Evolutionary conservation across 257 asterid species (phyloP), one percentile per base, ranked within the genome.

Genomic region (Orobanche coerulescens): DNA sequence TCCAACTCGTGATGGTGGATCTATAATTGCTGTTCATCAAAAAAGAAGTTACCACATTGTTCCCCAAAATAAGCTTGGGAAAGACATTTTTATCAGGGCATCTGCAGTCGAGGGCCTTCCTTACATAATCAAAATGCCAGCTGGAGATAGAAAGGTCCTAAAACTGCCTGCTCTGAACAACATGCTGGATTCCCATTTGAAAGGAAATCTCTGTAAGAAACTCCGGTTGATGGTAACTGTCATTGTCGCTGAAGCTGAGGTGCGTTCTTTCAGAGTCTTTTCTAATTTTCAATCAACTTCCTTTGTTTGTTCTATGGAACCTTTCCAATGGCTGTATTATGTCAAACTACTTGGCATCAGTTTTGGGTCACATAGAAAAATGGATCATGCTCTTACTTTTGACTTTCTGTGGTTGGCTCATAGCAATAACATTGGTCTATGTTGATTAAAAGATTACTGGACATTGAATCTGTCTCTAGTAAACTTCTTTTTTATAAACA

Each of bases 11-110:
- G 79, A 79, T 70, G 76, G 74, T 49, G 76, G 73, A 69, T 76
- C 93, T 52, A 75, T 79, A 68, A 71, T 78, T 77, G 84, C 85
- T 77, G 86, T 84, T 66, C 92, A 84, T 70, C 89, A 88, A 70
- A 86, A 72, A 73, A 73, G 74, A 78, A 80, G 71, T 65, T 79
- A 82, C 74, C 77, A 79, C 69, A 76, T 92, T 52, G 78, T 84
- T 58, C 97, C 95, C 59, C 88, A 84, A 74, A 92, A 92, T 75
- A 86, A 81, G 74, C 94, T 92, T 62, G 97, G 95, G 62, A 84
- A 75, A 84, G 95, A 86, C 79, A 84, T 92, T 66, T 92, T 81
- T 71, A 78, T 88, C 66, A 70, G 85, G 82, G 78, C 82, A 62
- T 55, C 77, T 68, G 89, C 76, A 64, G 79, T 55, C 53, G 62